Evolutionary conservation across 1,139 yeast genomes (phyloP), one percentile per base, ranked within the genome.

Genomic region (Meyerozyma athensensis): DNA sequence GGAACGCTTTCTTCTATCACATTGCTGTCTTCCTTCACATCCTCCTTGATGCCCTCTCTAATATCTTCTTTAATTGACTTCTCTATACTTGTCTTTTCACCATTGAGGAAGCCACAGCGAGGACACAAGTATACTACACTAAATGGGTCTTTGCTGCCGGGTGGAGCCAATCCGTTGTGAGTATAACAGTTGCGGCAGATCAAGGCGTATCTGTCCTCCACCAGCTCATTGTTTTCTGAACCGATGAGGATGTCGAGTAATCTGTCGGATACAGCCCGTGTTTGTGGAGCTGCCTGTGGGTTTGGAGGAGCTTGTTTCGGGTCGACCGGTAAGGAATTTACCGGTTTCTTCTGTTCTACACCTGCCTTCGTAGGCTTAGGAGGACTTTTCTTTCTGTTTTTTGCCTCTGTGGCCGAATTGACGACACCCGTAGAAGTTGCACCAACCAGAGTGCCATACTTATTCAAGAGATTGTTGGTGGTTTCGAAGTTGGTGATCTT

Each of bases 151-250:
- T 65, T 62, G 13, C 64, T 56, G 35, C 85, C 83, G 1, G 87
- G 90, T 4, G 89, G 86, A 0, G 95, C 95, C 38, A 86, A 67
- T 1, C 96, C 96, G 52, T 86, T 86, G 58, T 86, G 95, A 19
- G 69, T 64, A 33, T 60, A 66, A 52, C 96, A 86, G 13, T 70
- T 63, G 19, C 54, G 47, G 54, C 96, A 86, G 14, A 86, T 83
- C 48, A 86, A 68, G 0, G 96, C 96, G 54, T 71, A 84, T 35
- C 95, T 62, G 40, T 66, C 65, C 39, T 77, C 74, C n/a, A 63
- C 68, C 0, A 87, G 73, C 41, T 79, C 77, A 43, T 72, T 64
- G 50, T 81, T 85, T 51, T 84, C 90, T 9, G 81, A 77, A 2
- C 96, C 96, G 10, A 85, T 68, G 18, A 87, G 58, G 17, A 77